Evolutionary conservation across 805 yeast species (phyloP), one percentile per base, ranked within the genome.

Genomic region (Pichia deserticola): DNA sequence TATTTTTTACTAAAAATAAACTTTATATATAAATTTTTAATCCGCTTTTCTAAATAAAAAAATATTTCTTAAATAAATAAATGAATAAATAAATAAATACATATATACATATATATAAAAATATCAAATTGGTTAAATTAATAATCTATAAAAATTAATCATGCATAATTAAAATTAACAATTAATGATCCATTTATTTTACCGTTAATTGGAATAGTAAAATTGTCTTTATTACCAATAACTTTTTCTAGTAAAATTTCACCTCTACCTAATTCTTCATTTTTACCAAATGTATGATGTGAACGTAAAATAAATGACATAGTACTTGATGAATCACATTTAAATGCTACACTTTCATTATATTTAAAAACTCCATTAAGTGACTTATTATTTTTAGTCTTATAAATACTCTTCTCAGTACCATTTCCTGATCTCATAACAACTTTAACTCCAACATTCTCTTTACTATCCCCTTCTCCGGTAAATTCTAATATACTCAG

Each of bases 261-360:
- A 8, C 80, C 81, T 43, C 72, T 72, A 11, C 85, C 95, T 39
- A 89, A 49, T 50, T 79, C 86, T 30, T 71, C 69, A 56, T 79
- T 83, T 60, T 84, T 82, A 37, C 95, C 89, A 57, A 90, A 75
- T 3, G 80, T 76, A 62, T 86, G 93, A 60, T 79, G 85, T 35
- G 82, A 79, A 40, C 79, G 72, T 30, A 87, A 78, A 39, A 74
- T 72, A 59, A 92, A 78, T 3, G 78, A 69, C 40, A 90, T 59
- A 48, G 71, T 74, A 4, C 83, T 82, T 10, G 77, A 83, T 5
- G 81, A 66, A 5, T 83, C 72, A 5, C 92, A 82, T 59, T 77
- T 81, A 70, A 90, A 86, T 5, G 82, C 73, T 52, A 76, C 71
- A 25, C 81, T 71, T 60, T 88, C 96, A 51, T 79, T 74, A 79